Conservation (phyloP, 371 early-diverging fungal species). For the Gilbertella persicaria region DNA sequence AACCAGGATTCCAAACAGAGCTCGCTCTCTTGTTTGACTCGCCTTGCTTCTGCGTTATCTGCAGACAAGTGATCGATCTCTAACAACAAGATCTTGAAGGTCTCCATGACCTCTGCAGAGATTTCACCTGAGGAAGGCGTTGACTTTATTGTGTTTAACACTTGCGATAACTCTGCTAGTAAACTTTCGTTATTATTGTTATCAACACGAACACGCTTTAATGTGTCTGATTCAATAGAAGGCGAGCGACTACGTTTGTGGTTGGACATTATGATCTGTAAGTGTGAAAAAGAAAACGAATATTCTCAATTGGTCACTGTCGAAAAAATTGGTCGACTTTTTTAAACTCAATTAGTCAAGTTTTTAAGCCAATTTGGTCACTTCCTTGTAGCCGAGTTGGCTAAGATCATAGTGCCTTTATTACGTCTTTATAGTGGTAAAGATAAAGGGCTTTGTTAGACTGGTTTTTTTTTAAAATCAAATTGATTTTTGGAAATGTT, state of each 20-base stretch:
- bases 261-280: no score
- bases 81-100: slow-evolving; percentile 41
- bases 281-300: no score
- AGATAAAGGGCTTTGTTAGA: no score
- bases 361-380: no score
- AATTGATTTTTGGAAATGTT: no score
- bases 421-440: no score
- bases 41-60: slow-evolving; percentile 26
- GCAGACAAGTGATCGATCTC: slow-evolving; percentile 30
- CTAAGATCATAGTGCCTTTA: no score
- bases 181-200: slow-evolving; percentile 10
- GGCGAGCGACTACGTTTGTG: neutral
- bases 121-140: slow-evolving; percentile 49
- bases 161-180: slow-evolving; percentile 35
- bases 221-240: neutral
- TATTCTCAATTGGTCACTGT: no score
- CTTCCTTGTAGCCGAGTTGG: no score
- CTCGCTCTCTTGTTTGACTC: slow-evolving; percentile 44
- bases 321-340: no score
- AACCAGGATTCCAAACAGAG: slow-evolving; percentile 48
- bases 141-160: slow-evolving; percentile 40
- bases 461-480: no score
- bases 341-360: no score
- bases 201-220: slow-evolving; percentile 13
- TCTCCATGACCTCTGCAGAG: slow-evolving; percentile 44